A percentile compares a stretch with the other conserved stretches of the same genome.
Conservation (phyloP, 345 rosid genomes). For the Firmiana major region DNA sequence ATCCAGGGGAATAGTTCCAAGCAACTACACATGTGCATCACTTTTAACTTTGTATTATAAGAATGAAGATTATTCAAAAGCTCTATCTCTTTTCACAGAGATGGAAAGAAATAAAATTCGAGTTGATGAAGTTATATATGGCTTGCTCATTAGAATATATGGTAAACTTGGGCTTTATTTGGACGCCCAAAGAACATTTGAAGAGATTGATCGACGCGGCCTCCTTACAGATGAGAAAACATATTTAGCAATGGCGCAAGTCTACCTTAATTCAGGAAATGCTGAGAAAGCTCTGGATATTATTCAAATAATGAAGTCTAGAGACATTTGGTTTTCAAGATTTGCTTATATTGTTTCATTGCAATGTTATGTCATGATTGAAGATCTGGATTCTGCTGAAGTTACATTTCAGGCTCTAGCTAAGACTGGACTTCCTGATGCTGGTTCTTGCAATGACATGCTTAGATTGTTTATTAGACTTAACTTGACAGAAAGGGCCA, state of each 20-base stretch:
- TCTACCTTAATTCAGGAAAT: slow-evolving; percentile 62
- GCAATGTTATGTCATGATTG: slow-evolving; percentile 68
- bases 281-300: slow-evolving; percentile 58
- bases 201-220: slow-evolving; percentile 57
- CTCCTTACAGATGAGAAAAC: slow-evolving; percentile 77
- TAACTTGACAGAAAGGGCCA: slow-evolving; percentile 51
- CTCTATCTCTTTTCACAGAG: slow-evolving; percentile 77
- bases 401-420: slow-evolving; percentile 61
- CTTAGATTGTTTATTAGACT: slow-evolving; percentile 55
- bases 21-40: slow-evolving; percentile 90
- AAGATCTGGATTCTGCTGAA: slow-evolving; percentile 68
- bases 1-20: slow-evolving; percentile 60
- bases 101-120: slow-evolving; percentile 61
- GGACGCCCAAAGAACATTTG: slow-evolving; percentile 70
- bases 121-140: slow-evolving; percentile 86
- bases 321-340: slow-evolving; percentile 63
- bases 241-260: slow-evolving; percentile 89
- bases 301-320: slow-evolving; percentile 64
- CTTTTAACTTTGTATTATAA: slow-evolving; percentile 79
- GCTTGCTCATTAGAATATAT: slow-evolving; percentile 81
- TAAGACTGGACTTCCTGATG: slow-evolving; percentile 68
- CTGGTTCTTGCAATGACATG: slow-evolving; percentile 77
- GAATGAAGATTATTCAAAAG: slow-evolving; percentile 68
- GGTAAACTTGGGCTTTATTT: slow-evolving; percentile 83
- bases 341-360: slow-evolving; percentile 76